Base-by-base conservation (phyloP, 371 early-diverging fungal genomes). In the Mucor mucedo region DNA sequence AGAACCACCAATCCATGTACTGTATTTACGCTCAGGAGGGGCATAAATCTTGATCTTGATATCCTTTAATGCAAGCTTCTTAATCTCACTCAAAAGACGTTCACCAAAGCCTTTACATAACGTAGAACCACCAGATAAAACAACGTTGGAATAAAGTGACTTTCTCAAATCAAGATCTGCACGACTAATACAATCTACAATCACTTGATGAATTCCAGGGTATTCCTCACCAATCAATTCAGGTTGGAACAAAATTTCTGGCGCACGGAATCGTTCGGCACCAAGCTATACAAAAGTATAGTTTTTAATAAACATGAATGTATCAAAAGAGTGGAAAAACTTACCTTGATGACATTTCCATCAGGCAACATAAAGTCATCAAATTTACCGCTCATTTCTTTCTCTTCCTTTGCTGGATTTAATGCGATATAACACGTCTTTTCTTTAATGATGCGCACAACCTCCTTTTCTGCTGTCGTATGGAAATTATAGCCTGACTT, bases 1-100 rank as follows among this genome's bases (percentile, higher is more conserved):
- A 30, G 94, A 93, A 2, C 98, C 98, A 65, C 98, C 98, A 66
- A 97, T 95, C 98, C 98, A 98, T 28, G 95, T 96, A 55, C 93
- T 91, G 79, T 95, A 98, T 79, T 96, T 97, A 64, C 98, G 90
- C 77, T 98, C 97, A 42, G 96, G 97, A 30, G 97, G 97, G 27
- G 97, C 97, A 63, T 88, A 92, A 66, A 98, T 95, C 76, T 95
- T 96, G 76, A 98, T 93, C 80, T 97, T 96, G 72, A 91, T 84
- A 72, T 97, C 95, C 63, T 86, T 88, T 62, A 92, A 78, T 32
- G 95, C 92, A 60, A 92, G 77, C 64, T 87, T 84, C 55, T 92
- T 92, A 64, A 95, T 82, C 78, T 98, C 98, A 53, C 84, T 72
- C 72, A 96, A 83, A 73, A 98, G 71, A 47, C 98, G 91, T 68